These are phyloP conservation scores for Clonostachys byssicola DNA, from an alignment of 2,329 filamentous ascomycete genomes.

Conservation along the genomic window DNA sequence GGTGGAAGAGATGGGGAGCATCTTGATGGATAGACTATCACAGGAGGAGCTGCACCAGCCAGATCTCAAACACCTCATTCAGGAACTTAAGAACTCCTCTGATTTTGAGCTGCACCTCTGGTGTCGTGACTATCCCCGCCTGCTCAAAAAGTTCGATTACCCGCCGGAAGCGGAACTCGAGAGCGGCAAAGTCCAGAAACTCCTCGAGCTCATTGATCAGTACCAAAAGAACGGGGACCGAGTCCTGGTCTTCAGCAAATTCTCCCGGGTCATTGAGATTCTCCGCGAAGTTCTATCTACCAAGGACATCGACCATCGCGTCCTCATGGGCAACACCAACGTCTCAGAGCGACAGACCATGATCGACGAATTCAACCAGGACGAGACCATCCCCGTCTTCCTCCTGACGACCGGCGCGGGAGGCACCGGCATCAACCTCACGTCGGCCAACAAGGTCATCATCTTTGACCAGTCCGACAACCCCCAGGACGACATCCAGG, in stretches of 20 bases:
- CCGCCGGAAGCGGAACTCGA: conserved; percentile 49
- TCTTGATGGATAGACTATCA: conserved; percentile 66
- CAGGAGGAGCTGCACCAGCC: conserved; percentile 49
- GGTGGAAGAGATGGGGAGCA: conserved; percentile 72
- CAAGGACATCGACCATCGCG: conserved; percentile 70
- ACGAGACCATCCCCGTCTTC: conserved; percentile 80
- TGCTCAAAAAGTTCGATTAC: conserved; percentile 50
- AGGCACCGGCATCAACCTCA: conserved; percentile 95
- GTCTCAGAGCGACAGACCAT: conserved; percentile 82
- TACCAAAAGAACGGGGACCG: conserved; percentile 82
- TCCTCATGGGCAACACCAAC: conserved; percentile 81
- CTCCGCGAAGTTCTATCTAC: conserved; percentile 76
- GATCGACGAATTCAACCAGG: conserved; percentile 79
- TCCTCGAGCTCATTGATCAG: conserved; percentile 67
- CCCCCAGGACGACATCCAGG: conserved; percentile 96
- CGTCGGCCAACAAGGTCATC: conserved; percentile 93
- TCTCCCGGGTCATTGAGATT: conserved; percentile 87
- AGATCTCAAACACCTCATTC: conserved; percentile 45
- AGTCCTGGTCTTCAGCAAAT: conserved; percentile 88
- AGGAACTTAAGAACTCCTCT: conserved; percentile 53
- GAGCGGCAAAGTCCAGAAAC: conserved; percentile 79
- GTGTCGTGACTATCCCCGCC: conserved; percentile 53
- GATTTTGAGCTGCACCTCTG: conserved; percentile 64
- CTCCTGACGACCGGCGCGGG: conserved; percentile 90
- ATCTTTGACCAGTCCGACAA: conserved; percentile 98